Percentiles rank a stretch among this genome's conserved stretches.
These are phyloP conservation scores for Phytophthora europaea DNA, from an alignment of 352 stramenopile genomes.

Conservation along the genomic window DNA sequence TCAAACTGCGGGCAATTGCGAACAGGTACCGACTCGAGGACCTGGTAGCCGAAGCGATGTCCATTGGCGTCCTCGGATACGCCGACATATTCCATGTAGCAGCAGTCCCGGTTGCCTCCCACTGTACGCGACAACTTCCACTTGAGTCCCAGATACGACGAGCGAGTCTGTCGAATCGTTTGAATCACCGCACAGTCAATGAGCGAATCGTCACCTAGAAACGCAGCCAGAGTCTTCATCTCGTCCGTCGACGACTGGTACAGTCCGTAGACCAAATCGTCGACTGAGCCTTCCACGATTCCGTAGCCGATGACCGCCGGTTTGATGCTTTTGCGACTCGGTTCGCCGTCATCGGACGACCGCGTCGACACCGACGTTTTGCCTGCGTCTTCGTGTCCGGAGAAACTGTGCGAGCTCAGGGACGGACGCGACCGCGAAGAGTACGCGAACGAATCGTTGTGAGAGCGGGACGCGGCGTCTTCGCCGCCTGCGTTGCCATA, in stretches of 20 bases:
- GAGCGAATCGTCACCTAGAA: conserved; percentile 61
- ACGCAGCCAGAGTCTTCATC: conserved; percentile 67
- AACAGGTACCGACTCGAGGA: conserved; percentile 72
- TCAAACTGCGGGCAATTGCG: conserved; percentile 72
- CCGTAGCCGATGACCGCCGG: conserved; percentile 63
- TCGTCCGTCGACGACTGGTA: conserved; percentile 63
- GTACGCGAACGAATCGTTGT: conserved; percentile 33
- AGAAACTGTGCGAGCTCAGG: conserved; percentile 39
- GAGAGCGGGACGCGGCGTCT: conserved; percentile 25
- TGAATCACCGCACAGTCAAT: conserved; percentile 75
- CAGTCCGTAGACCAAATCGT: conserved; percentile 64
- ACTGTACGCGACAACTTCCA: conserved; percentile 77
- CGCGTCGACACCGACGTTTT: conserved; percentile 33
- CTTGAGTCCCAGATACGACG: conserved; percentile 77
- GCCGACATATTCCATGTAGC: conserved; percentile 75
- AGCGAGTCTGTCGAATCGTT: conserved; percentile 59
- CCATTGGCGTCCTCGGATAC: conserved; percentile 64
- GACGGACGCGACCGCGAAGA: conserved; percentile 41
- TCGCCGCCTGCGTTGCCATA: conserved; percentile 36
- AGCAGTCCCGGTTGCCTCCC: conserved; percentile 80
- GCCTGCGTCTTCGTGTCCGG: conserved; percentile 27
- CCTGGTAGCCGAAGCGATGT: conserved; percentile 70
- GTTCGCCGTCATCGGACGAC: conserved; percentile 45
- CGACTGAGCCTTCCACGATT: conserved; percentile 53
- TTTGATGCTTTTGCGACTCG: conserved; percentile 56